Conservation (phyloP, 2,329 filamentous ascomycete genomes). For the Sclerotinia borealis region DNA sequence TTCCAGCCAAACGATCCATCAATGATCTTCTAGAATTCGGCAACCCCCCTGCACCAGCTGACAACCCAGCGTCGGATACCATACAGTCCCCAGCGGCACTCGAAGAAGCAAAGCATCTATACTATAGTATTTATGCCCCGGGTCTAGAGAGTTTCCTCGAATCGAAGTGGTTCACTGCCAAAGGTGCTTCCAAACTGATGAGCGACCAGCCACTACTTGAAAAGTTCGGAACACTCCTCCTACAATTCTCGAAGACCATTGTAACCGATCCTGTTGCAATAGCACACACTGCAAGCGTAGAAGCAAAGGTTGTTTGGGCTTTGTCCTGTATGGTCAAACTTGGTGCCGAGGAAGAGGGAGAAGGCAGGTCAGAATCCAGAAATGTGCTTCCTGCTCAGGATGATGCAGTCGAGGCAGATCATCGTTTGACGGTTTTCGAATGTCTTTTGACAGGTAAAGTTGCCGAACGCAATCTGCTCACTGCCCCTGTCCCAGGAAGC, state of each 20-base stretch:
- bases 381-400: slow-evolving; percentile 45
- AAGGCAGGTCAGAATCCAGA: slow-evolving; percentile 29
- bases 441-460: slow-evolving; percentile 68
- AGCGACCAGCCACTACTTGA: slow-evolving; percentile 54
- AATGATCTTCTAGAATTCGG: slow-evolving; percentile 63
- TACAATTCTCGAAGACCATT: slow-evolving; percentile 42
- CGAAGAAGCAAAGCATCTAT: slow-evolving; percentile 65
- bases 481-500: slow-evolving; percentile 43
- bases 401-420: slow-evolving; percentile 57
- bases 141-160: slow-evolving; percentile 74
- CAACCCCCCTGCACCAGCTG: slow-evolving; percentile 49
- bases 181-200: slow-evolving; percentile 38
- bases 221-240: slow-evolving; percentile 60
- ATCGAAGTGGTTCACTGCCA: slow-evolving; percentile 69
- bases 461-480: slow-evolving; percentile 52
- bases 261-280: slow-evolving; percentile 47
- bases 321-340: slow-evolving; percentile 42
- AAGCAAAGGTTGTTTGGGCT: slow-evolving; percentile 55
- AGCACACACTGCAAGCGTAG: slow-evolving; percentile 47
- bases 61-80: slow-evolving; percentile 42
- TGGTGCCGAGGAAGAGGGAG: slow-evolving; percentile 29
- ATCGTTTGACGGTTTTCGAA: slow-evolving; percentile 70
- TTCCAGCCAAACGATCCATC: slow-evolving; percentile 60
- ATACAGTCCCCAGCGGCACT: slow-evolving; percentile 41
- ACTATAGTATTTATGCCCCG: slow-evolving; percentile 68